Base-by-base conservation (phyloP, 192 early-diverging fungal genomes). In the Thoreauomyces humboldtii region DNA sequence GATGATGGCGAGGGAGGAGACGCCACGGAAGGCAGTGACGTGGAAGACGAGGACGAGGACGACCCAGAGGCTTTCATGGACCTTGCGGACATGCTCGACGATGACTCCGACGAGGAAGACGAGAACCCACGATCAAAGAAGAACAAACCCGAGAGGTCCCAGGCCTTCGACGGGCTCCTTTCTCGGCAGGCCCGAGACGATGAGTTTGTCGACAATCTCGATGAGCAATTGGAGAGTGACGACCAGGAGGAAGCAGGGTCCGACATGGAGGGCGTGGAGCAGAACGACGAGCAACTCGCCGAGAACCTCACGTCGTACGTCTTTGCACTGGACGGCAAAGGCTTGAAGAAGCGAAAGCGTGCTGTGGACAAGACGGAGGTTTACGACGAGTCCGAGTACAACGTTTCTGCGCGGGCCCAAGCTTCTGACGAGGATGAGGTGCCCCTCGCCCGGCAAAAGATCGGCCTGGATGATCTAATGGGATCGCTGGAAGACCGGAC, bases 391-490 rank as follows among this genome's bases (percentile, higher is more conserved):
- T 85, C 77, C 0, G 91, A 92, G 65, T 94, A 80, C 67, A 86
- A 65, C 63, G 67, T 65, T 27, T 19, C 45, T 67, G 74, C 52
- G 29, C 58, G 21, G 72, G 79, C 21, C 54, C 65, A 21, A 70
- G 25, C n/a, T n/a, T 19, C 28, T 45, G 59, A 57, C 50, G 72
- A 63, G 27, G 68, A 69, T 25, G 50, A 52, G 24, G 50, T 25
- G 27, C 19, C 19, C 17, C n/a, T 55, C 24, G 41, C 35, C 3
- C 7, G 34, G 17, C 28, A 85, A 43, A 89, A 93, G 43, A 65
- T 98, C 14, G 84, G 85, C 14, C 68, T 97, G 15, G 65, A 72
- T 21, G 91, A 92, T 60, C 73, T 98, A 51, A 73, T 98, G 43
- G 83, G 79, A 4, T 65, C 81, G 9, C 55, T 94, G n/a, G 73